These are phyloP conservation scores for Gossypium anomalum DNA, from an alignment of 345 rosid species.

Conservation along the genomic window DNA sequence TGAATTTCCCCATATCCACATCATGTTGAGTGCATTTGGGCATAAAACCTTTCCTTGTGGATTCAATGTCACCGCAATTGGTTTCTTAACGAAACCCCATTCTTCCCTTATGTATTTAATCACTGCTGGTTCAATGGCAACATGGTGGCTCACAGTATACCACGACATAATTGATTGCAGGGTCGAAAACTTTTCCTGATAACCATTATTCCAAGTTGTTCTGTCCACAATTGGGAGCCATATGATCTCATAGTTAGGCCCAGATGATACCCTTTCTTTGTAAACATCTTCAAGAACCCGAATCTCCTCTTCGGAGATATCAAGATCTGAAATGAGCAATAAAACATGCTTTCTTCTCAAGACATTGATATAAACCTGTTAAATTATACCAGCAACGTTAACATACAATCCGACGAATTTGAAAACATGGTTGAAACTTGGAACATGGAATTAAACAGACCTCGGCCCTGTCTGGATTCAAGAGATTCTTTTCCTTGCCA, in stretches of 20 bases:
- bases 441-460: conserved; percentile 21
- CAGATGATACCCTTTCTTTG: background rate
- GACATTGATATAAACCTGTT: conserved; percentile 60
- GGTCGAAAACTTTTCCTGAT: conserved; percentile 19
- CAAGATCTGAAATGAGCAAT: conserved; percentile 54
- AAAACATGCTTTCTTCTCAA: conserved; percentile 66
- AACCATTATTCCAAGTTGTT: conserved; percentile 26
- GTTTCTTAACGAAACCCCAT: conserved; percentile 66
- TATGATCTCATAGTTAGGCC: conserved; percentile 27
- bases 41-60: conserved; percentile 69
- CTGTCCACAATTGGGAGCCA: conserved; percentile 46
- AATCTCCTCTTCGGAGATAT: conserved; percentile 34
- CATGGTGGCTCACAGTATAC: conserved; percentile 59
- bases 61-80: conserved; percentile 68
- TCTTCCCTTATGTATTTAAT: conserved; percentile 48
- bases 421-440: background rate
- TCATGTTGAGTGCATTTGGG: conserved; percentile 76
- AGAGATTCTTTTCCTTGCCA: conserved; percentile 33
- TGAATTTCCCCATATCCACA: conserved; percentile 65
- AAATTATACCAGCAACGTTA: background rate
- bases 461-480: conserved; percentile 28
- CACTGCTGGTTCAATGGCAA: conserved; percentile 43
- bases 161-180: conserved; percentile 59
- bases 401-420: background rate
- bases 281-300: conserved; percentile 18